phyloP scores from a whole-genome alignment of 78 protist genomes.

The Dictyostelium brefeldianum region DNA sequence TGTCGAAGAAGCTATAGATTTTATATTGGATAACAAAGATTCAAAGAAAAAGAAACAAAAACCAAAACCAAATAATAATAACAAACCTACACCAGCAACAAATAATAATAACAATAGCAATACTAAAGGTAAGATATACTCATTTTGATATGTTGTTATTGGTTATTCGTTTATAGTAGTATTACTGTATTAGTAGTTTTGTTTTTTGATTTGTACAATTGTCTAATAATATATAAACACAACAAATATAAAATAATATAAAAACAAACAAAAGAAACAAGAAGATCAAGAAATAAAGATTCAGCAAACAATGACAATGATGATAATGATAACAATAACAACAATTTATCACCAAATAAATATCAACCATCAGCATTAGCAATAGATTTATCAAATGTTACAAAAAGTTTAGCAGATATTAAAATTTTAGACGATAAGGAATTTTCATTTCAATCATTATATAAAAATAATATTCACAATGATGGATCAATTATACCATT shows the following conservation, averaged over 20 bases:
- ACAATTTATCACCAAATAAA: neutral
- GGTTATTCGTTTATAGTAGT: neutral
- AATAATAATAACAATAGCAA: neutral
- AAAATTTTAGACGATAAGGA: neutral
- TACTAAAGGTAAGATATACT: neutral
- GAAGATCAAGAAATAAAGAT: slow-evolving; percentile 15
- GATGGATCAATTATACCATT: slow-evolving; percentile 46
- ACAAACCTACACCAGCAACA: neutral
- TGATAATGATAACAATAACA: neutral
- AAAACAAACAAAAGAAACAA: neutral
- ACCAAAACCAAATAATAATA: neutral
- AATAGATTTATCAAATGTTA: slow-evolving; percentile 9
- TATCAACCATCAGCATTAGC: slow-evolving; percentile 60
- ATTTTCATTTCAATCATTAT: slow-evolving; percentile 45
- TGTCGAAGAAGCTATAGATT: slow-evolving; percentile 49
- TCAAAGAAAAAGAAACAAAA: slow-evolving; percentile 13
- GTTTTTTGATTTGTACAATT: neutral
- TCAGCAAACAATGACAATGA: neutral
- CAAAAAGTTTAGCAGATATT: neutral
- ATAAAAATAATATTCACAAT: slow-evolving; percentile 2
- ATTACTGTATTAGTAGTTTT: neutral
- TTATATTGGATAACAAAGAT: neutral
- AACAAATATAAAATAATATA: neutral
- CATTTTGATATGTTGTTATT: neutral
- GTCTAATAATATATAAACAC: neutral